Conservation (phyloP, 1,139 yeast species). For the Zygosaccharomyces pseudobailii region DNA sequence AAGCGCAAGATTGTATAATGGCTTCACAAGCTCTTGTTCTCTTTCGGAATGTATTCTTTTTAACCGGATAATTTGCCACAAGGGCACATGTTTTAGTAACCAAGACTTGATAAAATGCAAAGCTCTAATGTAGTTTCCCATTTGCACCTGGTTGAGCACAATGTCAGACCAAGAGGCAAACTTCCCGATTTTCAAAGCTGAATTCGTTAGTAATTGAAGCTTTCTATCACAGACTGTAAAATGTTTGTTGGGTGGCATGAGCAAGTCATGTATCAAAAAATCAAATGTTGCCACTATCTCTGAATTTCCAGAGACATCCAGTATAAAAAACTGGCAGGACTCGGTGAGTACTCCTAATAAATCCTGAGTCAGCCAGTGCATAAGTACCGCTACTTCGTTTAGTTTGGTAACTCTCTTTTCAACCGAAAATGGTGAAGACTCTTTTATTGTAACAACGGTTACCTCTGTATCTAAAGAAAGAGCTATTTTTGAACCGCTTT, state of each 20-base stretch:
- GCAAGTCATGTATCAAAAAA: constrained; percentile 40
- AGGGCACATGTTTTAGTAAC: constrained; percentile 36
- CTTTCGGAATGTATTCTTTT: constrained; percentile 38
- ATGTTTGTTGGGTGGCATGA: constrained; percentile 39
- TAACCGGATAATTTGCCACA: constrained; percentile 17
- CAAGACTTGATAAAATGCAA: constrained; percentile 44
- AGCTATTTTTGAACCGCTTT: constrained; percentile 32
- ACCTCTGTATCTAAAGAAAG: constrained; percentile 5
- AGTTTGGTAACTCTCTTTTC: constrained; percentile 43
- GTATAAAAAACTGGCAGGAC: constrained; percentile 44
- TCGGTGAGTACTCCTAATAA: constrained; percentile 48
- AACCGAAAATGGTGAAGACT: constrained; percentile 38
- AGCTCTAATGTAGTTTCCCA: constrained; percentile 37
- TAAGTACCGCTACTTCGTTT: constrained; percentile 44
- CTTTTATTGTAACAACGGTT: constrained; percentile 22
- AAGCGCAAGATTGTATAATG: constrained; percentile 47
- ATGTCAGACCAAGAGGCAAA: constrained; percentile 33
- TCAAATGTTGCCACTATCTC: constrained; percentile 40
- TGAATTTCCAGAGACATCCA: constrained; percentile 37
- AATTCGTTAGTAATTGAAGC: constrained; percentile 24
- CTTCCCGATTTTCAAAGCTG: constrained; percentile 25
- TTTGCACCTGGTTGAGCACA: constrained; percentile 27
- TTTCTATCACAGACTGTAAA: constrained; percentile 26
- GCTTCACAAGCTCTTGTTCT: constrained; percentile 46
- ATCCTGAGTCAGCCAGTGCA: constrained; percentile 58